Conservation (phyloP, 208 protist species). For the Leishmania mexicana region DNA sequence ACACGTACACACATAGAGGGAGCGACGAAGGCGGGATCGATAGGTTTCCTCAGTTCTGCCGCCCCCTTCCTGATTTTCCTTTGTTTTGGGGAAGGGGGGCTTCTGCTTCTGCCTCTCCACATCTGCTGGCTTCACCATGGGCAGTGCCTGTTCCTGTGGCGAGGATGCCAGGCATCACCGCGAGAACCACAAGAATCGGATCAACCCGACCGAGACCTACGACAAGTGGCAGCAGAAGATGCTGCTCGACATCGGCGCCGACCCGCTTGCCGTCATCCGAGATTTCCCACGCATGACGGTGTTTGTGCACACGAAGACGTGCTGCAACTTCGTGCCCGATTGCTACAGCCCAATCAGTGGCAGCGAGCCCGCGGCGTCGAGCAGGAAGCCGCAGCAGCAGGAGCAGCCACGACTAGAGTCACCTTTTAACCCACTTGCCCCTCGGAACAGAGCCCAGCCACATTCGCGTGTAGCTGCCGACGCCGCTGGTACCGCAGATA, state of each 20-base stretch:
- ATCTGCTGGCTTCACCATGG: conserved; percentile 7
- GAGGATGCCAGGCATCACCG: conserved; percentile 30
- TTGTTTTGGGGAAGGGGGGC: not conserved
- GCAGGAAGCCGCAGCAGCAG: not conserved
- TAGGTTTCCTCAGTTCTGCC: not conserved
- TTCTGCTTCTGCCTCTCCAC: not conserved
- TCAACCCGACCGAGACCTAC: conserved; percentile 45
- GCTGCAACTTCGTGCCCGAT: not conserved
- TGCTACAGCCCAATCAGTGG: not conserved
- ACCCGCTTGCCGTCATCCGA: conserved; percentile 66
- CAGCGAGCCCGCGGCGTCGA: not conserved
- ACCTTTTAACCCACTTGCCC: conserved; percentile 12
- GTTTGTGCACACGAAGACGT: conserved; percentile 38
- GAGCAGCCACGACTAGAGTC: not conserved
- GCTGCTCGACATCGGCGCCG: conserved; percentile 45
- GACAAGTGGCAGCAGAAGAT: conserved; percentile 50
- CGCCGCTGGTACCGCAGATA: not conserved
- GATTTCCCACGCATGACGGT: conserved; percentile 81
- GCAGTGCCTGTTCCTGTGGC: conserved; percentile 20
- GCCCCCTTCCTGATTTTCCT: not conserved
- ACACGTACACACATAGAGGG: not conserved
- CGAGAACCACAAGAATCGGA: conserved; percentile 48
- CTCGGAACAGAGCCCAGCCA: not conserved
- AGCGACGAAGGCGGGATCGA: not conserved
- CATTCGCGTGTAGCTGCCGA: not conserved